These are phyloP conservation scores for Calendula officinalis DNA, from an alignment of 129 eudicot genomes.

Conservation along the genomic window DNA sequence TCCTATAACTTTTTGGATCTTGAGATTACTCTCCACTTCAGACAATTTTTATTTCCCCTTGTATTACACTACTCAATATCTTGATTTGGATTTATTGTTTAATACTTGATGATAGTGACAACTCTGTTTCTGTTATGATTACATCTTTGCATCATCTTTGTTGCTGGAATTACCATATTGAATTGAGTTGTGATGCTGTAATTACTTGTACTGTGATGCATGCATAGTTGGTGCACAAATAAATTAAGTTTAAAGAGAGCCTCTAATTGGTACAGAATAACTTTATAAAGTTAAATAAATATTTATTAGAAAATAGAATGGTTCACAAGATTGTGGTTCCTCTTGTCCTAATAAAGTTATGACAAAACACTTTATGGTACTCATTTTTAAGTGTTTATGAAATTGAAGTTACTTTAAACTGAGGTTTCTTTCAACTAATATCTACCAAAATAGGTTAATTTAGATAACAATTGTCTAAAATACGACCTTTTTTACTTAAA, in stretches of 20 bases:
- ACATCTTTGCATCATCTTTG: conserved; percentile 16
- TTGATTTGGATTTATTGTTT: conserved; percentile 8
- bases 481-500: too few species aligned
- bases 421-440: not conserved
- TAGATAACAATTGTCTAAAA: too few species aligned
- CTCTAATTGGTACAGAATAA: not conserved
- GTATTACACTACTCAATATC: not conserved
- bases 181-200: conserved; percentile 7
- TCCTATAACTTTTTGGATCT: not conserved
- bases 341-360: conserved; percentile 28
- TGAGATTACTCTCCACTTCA: not conserved
- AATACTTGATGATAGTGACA: conserved; percentile 25
- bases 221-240: conserved; percentile 8
- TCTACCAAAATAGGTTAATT: not conserved
- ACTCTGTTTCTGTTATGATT: conserved; percentile 32
- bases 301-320: not conserved
- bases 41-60: not conserved
- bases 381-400: conserved; percentile 4
- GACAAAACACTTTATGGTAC: conserved; percentile 18
- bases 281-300: too few species aligned
- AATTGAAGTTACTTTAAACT: not conserved
- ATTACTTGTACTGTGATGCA: conserved; percentile 20
- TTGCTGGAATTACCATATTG: conserved; percentile 4
- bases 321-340: conserved; percentile 8
- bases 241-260: not conserved